A percentile compares a stretch with the other conserved stretches of the same genome.
These are phyloP conservation scores for Lunularia cruciata DNA, from an alignment of 225 moss, liverwort and hornwort genomes.

Conservation along the genomic window DNA sequence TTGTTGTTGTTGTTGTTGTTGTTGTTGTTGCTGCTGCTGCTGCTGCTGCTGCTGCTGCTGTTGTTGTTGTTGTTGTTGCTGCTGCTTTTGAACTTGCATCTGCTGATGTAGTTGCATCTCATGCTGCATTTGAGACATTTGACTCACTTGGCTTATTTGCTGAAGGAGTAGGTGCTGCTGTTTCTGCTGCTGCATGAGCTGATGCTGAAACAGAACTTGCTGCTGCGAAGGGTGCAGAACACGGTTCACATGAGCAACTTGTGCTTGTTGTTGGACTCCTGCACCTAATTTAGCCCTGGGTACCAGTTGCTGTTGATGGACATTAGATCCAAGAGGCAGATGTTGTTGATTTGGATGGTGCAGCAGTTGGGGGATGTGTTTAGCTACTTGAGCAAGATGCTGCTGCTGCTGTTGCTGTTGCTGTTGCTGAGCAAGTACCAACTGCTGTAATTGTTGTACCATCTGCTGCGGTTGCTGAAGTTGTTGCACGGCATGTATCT, in stretches of 20 bases:
- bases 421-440: conserved; percentile 32
- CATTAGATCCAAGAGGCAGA: conserved; percentile 36
- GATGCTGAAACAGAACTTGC: conserved; percentile 27
- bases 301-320: conserved; percentile 39
- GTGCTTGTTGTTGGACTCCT: conserved; percentile 35
- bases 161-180: conserved; percentile 47
- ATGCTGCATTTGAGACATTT: conserved; percentile 49
- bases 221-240: conserved; percentile 41
- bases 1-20: conserved; percentile 52
- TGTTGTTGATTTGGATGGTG: conserved; percentile 39
- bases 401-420: conserved; percentile 35
- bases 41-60: conserved; percentile 58
- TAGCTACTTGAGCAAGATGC: conserved; percentile 42
- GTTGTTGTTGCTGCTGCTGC: conserved; percentile 37
- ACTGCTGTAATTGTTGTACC: conserved; percentile 40
- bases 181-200: conserved; percentile 58
- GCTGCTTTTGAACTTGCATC: conserved; percentile 51
- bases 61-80: conserved; percentile 46
- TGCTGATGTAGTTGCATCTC: conserved; percentile 63
- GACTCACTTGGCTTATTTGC: too few relatives aligned
- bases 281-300: conserved; percentile 39
- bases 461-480: conserved; percentile 42
- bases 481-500: conserved; percentile 25
- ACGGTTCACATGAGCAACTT: conserved; percentile 31
- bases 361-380: conserved; percentile 39